Conservation (phyloP, 208 protist genomes). For the Porcisia hertigi region DNA sequence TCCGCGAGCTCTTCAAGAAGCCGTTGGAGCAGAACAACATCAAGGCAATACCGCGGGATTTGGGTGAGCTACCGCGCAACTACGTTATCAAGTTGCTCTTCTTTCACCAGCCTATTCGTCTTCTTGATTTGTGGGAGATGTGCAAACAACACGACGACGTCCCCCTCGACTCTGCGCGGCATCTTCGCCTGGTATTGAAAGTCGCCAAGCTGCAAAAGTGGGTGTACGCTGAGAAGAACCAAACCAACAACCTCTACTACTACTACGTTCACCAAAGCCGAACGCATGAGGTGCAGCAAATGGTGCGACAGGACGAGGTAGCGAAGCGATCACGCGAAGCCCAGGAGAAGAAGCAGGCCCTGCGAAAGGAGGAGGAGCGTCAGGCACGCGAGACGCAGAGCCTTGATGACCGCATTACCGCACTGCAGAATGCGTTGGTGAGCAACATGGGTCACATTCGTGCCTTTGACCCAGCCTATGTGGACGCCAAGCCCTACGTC, state of each 20-base stretch:
- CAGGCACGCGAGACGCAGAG: slow-evolving; percentile 24
- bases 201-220: slow-evolving; percentile 86
- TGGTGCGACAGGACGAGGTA: slow-evolving; percentile 74
- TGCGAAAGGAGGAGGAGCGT: slow-evolving; percentile 5
- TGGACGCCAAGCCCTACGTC: slow-evolving; percentile 64
- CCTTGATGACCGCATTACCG: slow-evolving; percentile 65
- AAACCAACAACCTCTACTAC: slow-evolving; percentile 88
- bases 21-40: slow-evolving; percentile 78
- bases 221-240: slow-evolving; percentile 92
- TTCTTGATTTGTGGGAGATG: slow-evolving; percentile 81
- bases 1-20: slow-evolving; percentile 89
- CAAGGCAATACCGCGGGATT: slow-evolving; percentile 85
- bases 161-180: slow-evolving; percentile 85
- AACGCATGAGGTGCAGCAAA: slow-evolving; percentile 78
- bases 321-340: slow-evolving; percentile 54
- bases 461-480: slow-evolving; percentile 66
- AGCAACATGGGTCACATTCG: slow-evolving; percentile 68
- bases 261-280: slow-evolving; percentile 87
- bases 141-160: slow-evolving; percentile 88
- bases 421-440: slow-evolving; percentile 62
- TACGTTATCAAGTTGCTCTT: slow-evolving; percentile 87
- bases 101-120: slow-evolving; percentile 86
- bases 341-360: slow-evolving; percentile 26
- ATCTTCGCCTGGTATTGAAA: slow-evolving; percentile 86
- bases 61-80: slow-evolving; percentile 88